phyloP scores from a whole-genome alignment of 495 filamentous ascomycete genomes.

The Xylaria scruposa region DNA sequence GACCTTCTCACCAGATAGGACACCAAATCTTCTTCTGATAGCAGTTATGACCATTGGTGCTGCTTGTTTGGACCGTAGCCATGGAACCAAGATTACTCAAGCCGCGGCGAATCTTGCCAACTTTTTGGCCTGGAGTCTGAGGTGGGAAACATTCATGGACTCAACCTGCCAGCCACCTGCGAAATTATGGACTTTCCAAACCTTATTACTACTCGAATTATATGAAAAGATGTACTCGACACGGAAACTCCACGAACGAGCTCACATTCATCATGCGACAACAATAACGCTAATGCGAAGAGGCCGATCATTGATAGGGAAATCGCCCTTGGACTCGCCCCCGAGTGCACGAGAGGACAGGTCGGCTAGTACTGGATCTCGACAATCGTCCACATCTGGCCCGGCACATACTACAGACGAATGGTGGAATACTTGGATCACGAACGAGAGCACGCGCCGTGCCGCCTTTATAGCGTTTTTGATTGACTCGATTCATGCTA shows the following conservation, averaged over 20 bases:
- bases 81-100: constrained; percentile 74
- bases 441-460: constrained; percentile 86
- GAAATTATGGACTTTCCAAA: constrained; percentile 97
- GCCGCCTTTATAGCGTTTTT: constrained; percentile 96
- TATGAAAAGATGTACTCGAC: constrained; percentile 98
- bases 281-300: constrained; percentile 95
- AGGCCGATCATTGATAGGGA: constrained; percentile 90
- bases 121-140: constrained; percentile 88
- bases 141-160: constrained; percentile 93
- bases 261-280: constrained; percentile 96
- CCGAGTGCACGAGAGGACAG: constrained; percentile 75
- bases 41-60: constrained; percentile 96
- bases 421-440: constrained; percentile 97
- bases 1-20: constrained; percentile 87
- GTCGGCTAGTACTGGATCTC: constrained; percentile 59
- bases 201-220: constrained; percentile 84
- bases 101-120: constrained; percentile 78
- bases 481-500: constrained; percentile 94
- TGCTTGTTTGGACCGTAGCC: constrained; percentile 80
- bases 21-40: constrained; percentile 83
- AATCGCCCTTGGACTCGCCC: constrained; percentile 84
- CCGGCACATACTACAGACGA: constrained; percentile 75
- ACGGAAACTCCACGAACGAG: constrained; percentile 87
- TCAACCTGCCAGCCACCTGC: constrained; percentile 91
- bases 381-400: constrained; percentile 65